Base-by-base conservation (phyloP, 2,329 filamentous ascomycete species). In the Penicillium polonicum region DNA sequence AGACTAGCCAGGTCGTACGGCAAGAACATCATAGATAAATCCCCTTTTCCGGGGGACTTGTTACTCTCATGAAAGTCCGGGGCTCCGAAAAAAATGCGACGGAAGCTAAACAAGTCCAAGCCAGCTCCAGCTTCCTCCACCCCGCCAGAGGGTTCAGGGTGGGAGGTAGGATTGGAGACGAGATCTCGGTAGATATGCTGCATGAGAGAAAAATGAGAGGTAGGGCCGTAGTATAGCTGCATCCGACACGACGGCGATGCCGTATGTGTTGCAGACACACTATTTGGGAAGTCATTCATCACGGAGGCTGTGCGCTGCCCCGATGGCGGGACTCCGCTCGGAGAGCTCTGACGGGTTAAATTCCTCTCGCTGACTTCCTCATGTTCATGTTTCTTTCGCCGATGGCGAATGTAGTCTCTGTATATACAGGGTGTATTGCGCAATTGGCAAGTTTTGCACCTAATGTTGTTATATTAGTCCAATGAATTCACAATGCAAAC, bases 141-240 rank as follows among this genome's bases (percentile, higher is more conserved):
- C 25, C 72, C 71, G 4, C 67, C 65, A n/a, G 66, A 66, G 4
- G 70, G 65, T 23, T 65, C 58, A 2, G 60, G 55, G 19, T 59
- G 61, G n/a, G 51, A 52, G 4, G 57, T 52, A 31, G 61, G 63
- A 33, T 65, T 60, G 4, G 65, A 65, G 9, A 72, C 60, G 10
- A 76, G 57, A 29, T 72, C 72, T 1, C 71, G 62, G 48, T 76
- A 76, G 12, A 76, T 68, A 23, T 74, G 68, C 39, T 76, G 73
- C 68, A 76, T 74, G 1, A 80, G 70, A 0, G 78, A 72, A 33
- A 80, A 80, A 60, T 80, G 78, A 0, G 78, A 80, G 0, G 78
- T 78, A 0, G 78, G 75, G 0, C 78, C 78, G 65, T 80, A 80
- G 62, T 80, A 80, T 0, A 80, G 68, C 59, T 80, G 77, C 17